Evolutionary conservation across 2,329 filamentous ascomycete genomes (phyloP), one percentile per base, ranked within the genome.

Genomic region (Hymenoscyphus occultus): DNA sequence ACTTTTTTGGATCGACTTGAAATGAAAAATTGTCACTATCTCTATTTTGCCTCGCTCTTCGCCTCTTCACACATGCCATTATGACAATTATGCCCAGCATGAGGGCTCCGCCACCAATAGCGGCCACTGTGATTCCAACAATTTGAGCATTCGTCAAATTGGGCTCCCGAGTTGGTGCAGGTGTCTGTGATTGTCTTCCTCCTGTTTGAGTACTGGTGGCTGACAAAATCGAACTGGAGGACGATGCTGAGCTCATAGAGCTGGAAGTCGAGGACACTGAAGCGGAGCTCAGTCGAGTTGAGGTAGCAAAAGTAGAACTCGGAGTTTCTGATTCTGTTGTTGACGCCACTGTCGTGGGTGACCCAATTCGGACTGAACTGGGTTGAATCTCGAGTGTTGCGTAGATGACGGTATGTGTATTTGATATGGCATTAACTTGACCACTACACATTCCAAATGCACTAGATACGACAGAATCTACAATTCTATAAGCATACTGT

Each of bases 371-470:
- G 6, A 80, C 71, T n/a, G 77, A 72, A 4, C 76, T 76, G 5
- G 76, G 75, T 73, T 76, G 14, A 78, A 74, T n/a, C 74, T 74
- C 14, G 32, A 88, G 71, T 0, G 86, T 88, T 28, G 85, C 86
- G 35, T 84, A 83, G 60, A 89, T 81, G 28, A 82, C 82, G 22
- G 77, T 74, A 73, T 88, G 85, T 5, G 86, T 89, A 62, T 83
- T 83, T n/a, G 79, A 76, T 39, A 84, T 77, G 5, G 86, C 85
- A 60, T 76, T 77, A 2, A 76, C 71, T 65, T 85, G 75, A 4
- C 78, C 80, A 48, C 76, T 73, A 71, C 90, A 92, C 78, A 92
- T 86, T 28, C 76, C 72, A 69, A 83, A 84, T n/a, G 84, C 85
- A 65, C 77, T 78, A 62, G 83, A 77, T 2, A 82, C 79, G 39